Percentiles rank a stretch among this genome's conserved stretches.
phyloP scores from a whole-genome alignment of 2,329 filamentous ascomycete species.

The Parascedosporium putredinis region DNA sequence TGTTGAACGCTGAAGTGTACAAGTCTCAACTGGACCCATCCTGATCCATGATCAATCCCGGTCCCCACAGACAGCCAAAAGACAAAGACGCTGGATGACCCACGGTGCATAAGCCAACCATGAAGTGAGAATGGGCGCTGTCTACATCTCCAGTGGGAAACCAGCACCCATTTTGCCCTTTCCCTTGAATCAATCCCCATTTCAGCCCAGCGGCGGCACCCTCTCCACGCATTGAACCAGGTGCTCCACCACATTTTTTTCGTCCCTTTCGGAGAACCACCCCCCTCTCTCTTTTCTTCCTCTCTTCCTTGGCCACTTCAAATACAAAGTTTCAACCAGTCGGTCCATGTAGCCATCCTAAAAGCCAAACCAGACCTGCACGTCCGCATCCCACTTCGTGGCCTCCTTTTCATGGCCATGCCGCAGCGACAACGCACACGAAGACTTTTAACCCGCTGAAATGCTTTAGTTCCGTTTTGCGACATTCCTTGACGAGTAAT shows the following conservation, averaged over 20 bases:
- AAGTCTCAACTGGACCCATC: no score
- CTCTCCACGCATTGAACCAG: no score
- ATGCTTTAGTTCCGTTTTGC: background rate
- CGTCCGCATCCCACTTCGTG: constrained; percentile 2
- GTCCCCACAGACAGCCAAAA: no score
- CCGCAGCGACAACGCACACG: background rate
- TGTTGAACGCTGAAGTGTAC: no score
- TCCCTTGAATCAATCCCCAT: background rate
- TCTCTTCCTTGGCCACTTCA: background rate
- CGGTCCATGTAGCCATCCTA: no score
- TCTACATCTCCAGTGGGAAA: background rate
- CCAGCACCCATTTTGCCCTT: background rate
- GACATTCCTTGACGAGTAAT: background rate
- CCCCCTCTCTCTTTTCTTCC: no score
- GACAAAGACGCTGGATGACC: no score
- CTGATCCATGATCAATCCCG: no score
- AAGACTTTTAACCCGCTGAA: background rate
- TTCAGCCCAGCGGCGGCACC: background rate
- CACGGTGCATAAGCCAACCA: background rate
- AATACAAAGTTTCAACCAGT: background rate
- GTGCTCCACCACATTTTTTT: no score
- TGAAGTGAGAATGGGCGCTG: background rate
- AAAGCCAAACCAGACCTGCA: background rate
- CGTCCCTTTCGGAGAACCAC: no score
- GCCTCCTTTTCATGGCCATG: background rate